A percentile compares a stretch with the other conserved stretches of the same genome.
Conservation (phyloP, 2,329 filamentous ascomycete species). For the Podosphaera fusca region DNA sequence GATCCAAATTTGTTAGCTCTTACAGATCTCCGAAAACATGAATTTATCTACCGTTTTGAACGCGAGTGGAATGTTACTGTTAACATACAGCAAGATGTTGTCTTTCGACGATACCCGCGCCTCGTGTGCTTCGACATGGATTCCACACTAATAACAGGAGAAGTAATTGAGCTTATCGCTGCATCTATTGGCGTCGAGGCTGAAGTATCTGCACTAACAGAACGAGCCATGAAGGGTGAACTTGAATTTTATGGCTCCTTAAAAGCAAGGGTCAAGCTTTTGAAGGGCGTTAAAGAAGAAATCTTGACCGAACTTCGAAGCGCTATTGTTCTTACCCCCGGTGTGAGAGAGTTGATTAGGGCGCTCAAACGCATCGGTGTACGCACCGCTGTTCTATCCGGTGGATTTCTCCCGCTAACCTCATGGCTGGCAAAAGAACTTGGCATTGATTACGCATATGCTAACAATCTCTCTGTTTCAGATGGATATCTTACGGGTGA, state of each 20-base stretch:
- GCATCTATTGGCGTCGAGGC: slow-evolving; percentile 61
- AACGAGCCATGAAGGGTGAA: slow-evolving; percentile 86
- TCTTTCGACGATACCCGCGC: slow-evolving; percentile 59
- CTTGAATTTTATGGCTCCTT: slow-evolving; percentile 76
- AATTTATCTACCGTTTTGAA: slow-evolving; percentile 65
- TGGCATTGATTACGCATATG: slow-evolving; percentile 68
- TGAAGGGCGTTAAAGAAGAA: slow-evolving; percentile 55
- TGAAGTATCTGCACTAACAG: slow-evolving; percentile 71
- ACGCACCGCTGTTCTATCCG: slow-evolving; percentile 75
- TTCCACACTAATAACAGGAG: slow-evolving; percentile 86
- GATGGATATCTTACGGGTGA: slow-evolving; percentile 46
- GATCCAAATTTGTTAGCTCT: slow-evolving; percentile 40
- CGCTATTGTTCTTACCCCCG: slow-evolving; percentile 58
- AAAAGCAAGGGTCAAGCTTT: slow-evolving; percentile 53
- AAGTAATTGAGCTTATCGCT: slow-evolving; percentile 91
- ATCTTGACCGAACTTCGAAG: slow-evolving; percentile 60
- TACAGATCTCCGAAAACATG: slow-evolving; percentile 52
- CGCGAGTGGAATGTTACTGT: slow-evolving; percentile 76
- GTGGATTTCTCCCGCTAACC: slow-evolving; percentile 77
- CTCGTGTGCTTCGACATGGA: slow-evolving; percentile 98
- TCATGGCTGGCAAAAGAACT: slow-evolving; percentile 63
- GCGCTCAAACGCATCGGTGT: slow-evolving; percentile 58
- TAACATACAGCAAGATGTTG: slow-evolving; percentile 46
- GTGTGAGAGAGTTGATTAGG: slow-evolving; percentile 50
- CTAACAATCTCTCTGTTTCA: slow-evolving; percentile 52